These are phyloP conservation scores for Solanum clarkiae DNA, from an alignment of 257 asterid genomes.

Conservation along the genomic window DNA sequence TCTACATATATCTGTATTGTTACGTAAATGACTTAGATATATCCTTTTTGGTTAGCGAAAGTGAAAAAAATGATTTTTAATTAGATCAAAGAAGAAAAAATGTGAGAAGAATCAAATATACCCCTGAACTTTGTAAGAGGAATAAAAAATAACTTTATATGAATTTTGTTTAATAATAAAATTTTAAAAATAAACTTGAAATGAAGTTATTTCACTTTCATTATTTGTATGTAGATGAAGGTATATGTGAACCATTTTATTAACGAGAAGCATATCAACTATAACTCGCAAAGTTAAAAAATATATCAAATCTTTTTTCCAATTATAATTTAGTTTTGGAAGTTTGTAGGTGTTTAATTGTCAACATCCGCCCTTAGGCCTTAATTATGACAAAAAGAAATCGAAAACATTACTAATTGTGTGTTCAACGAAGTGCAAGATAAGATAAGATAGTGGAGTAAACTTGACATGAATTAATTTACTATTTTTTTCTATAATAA, in stretches of 20 bases:
- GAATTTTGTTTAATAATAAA: too few relatives aligned
- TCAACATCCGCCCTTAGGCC: background rate
- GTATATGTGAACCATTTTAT: too few relatives aligned
- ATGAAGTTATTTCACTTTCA: too few relatives aligned
- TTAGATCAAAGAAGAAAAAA: too few relatives aligned
- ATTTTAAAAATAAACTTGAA: too few relatives aligned
- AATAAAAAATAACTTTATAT: too few relatives aligned
- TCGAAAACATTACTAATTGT: background rate
- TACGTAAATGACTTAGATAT: background rate
- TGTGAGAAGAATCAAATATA: too few relatives aligned
- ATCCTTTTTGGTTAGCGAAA: background rate
- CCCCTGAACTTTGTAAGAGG: too few relatives aligned
- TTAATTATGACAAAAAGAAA: background rate
- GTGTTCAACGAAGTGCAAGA: background rate
- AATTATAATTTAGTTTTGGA: background rate
- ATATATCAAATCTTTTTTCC: background rate
- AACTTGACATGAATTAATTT: background rate
- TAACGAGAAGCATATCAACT: too few relatives aligned
- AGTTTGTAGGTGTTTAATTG: background rate
- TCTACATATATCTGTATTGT: too few relatives aligned
- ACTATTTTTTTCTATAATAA: background rate
- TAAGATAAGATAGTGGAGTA: background rate
- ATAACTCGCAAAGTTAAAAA: background rate
- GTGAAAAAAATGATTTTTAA: background rate
- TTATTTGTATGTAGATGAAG: too few relatives aligned